Conservation (phyloP, 345 rosid genomes). For the Mallotus nudiflorus region DNA sequence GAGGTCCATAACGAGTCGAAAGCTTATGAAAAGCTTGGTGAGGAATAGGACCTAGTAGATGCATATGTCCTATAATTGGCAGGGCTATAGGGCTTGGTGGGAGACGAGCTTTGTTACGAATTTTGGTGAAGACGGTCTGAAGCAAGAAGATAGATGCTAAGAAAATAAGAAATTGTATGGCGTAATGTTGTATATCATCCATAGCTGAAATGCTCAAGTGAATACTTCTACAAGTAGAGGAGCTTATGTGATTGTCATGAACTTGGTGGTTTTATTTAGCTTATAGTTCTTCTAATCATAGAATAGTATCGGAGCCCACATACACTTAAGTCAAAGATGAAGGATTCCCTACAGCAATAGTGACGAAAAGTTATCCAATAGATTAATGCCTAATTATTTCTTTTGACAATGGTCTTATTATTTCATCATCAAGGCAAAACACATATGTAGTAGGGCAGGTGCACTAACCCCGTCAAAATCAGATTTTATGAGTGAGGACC, state of each 20-base stretch:
- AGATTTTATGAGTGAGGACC: too few relatives aligned
- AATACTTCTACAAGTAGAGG: not conserved
- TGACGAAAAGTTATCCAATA: too few relatives aligned
- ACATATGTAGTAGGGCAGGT: too few relatives aligned
- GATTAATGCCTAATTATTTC: not conserved
- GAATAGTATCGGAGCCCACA: too few relatives aligned
- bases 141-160: constrained; percentile 27
- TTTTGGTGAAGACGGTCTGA: constrained; percentile 19
- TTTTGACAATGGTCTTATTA: not conserved
- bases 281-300: not conserved
- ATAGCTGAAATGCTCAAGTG: constrained; percentile 8
- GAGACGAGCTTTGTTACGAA: constrained; percentile 17
- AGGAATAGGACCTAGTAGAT: constrained; percentile 57
- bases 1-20: constrained; percentile 55
- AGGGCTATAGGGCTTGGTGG: constrained; percentile 65
- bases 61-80: constrained; percentile 74
- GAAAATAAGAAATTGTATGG: constrained; percentile 25
- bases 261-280: not conserved
- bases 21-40: constrained; percentile 72
- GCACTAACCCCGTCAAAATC: too few relatives aligned
- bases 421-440: not conserved
- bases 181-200: constrained; percentile 26
- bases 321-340: too few relatives aligned
- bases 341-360: too few relatives aligned
- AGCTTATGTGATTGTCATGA: not conserved